Conservation (phyloP, 1,284 basidiomycete species). For the Vanrija sp. region DNA sequence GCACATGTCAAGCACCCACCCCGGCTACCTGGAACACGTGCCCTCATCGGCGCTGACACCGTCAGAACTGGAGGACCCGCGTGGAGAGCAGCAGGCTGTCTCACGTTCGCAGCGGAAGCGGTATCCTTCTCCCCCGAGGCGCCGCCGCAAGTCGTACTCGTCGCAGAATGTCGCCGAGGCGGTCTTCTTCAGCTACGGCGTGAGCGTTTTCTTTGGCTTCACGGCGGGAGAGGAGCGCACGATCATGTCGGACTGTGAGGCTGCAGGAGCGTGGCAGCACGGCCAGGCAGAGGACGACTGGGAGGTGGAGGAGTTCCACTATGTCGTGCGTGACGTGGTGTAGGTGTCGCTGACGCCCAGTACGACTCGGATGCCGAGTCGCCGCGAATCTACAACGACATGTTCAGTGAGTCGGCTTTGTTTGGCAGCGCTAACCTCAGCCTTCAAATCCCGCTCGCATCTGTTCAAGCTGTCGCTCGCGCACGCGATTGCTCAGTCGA, state of each 20-base stretch:
- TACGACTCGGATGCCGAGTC: slow-evolving; percentile 80
- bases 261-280: slow-evolving; percentile 63
- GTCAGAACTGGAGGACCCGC: slow-evolving; percentile 14
- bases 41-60: slow-evolving; percentile 31
- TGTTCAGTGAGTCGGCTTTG: slow-evolving; percentile 45
- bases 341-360: slow-evolving; percentile 48
- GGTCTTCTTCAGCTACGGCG: slow-evolving; percentile 74
- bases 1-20: slow-evolving; percentile 27
- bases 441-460: slow-evolving; percentile 83
- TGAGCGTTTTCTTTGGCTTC: slow-evolving; percentile 83
- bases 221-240: slow-evolving; percentile 68
- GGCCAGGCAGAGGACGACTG: slow-evolving; percentile 61
- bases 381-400: slow-evolving; percentile 69
- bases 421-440: slow-evolving; percentile 55
- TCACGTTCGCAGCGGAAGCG: background rate
- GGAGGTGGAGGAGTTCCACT: slow-evolving; percentile 89
- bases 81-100: background rate
- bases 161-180: slow-evolving; percentile 64
- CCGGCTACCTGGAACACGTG: slow-evolving; percentile 31
- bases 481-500: slow-evolving; percentile 87
- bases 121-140: slow-evolving; percentile 7
- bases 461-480: slow-evolving; percentile 71
- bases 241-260: slow-evolving; percentile 76
- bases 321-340: slow-evolving; percentile 56
- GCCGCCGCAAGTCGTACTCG: slow-evolving; percentile 6